phyloP scores from a whole-genome alignment of 2,329 filamentous ascomycete genomes.

The Macrophomina phaseolina region DNA sequence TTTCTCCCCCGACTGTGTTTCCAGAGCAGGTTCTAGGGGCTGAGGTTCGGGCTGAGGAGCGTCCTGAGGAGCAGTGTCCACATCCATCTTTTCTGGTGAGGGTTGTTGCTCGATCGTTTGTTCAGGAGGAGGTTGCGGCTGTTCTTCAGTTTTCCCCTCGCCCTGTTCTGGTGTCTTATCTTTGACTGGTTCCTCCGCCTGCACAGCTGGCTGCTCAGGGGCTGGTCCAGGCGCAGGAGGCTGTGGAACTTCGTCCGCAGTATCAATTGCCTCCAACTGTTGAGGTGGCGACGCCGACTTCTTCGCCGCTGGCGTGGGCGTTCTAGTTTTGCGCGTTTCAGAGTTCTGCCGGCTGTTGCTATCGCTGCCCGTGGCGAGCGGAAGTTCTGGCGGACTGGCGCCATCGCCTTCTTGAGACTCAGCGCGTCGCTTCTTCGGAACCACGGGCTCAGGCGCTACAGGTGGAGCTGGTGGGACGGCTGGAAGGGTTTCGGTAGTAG shows the following conservation, averaged over 20 bases:
- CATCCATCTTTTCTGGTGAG: constrained; percentile 1
- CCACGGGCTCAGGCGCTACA: background rate
- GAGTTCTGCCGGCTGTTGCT: constrained; percentile 47
- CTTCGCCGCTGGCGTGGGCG: background rate
- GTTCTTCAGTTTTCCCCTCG: background rate
- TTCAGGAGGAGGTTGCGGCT: background rate
- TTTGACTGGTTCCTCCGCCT: background rate
- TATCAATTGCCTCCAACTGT: background rate
- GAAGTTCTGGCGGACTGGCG: constrained; percentile 51
- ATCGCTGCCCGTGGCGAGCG: constrained; percentile 43
- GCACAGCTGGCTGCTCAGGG: background rate
- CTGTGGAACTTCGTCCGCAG: background rate
- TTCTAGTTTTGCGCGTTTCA: background rate
- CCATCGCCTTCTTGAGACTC: constrained; percentile 34
- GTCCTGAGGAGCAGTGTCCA: background rate
- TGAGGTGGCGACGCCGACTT: background rate
- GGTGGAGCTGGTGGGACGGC: background rate
- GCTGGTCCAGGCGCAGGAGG: background rate
- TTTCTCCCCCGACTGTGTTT: constrained; percentile 3
- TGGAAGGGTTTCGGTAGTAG: background rate
- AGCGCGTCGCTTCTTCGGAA: constrained; percentile 21
- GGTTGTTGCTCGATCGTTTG: background rate
- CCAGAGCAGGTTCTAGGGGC: background rate
- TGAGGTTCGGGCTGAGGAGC: no score
- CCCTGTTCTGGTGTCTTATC: background rate